Conservation (phyloP, 805 yeast species). For the Candida boleticola region DNA sequence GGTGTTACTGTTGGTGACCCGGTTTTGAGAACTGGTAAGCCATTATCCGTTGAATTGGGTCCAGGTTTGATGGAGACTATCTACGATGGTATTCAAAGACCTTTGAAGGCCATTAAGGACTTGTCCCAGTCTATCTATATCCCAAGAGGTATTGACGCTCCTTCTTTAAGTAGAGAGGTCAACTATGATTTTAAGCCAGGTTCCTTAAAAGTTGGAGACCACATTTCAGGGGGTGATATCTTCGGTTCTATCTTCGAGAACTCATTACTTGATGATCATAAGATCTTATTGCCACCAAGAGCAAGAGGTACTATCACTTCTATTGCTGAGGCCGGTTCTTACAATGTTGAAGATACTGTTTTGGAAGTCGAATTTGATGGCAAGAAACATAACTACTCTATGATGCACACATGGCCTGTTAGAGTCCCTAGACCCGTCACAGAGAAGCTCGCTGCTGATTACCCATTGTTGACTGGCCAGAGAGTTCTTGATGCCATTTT, state of each 20-base stretch:
- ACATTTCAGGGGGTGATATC: conserved; percentile 97
- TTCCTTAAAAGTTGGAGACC: conserved; percentile 84
- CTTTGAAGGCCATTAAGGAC: conserved; percentile 89
- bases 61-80: conserved; percentile 99
- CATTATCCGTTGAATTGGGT: conserved; percentile 97
- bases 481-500: conserved; percentile 96
- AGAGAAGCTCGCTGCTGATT: conserved; percentile 87
- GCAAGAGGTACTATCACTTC: conserved; percentile 96
- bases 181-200: conserved; percentile 88
- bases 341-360: conserved; percentile 84
- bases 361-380: conserved; percentile 96
- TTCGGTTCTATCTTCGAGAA: conserved; percentile 93
- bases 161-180: conserved; percentile 81
- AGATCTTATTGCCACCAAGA: conserved; percentile 94
- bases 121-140: conserved; percentile 88
- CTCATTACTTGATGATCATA: conserved; percentile 88
- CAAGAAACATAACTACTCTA: conserved; percentile 70
- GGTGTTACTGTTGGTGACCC: conserved; percentile 99
- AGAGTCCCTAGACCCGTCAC: conserved; percentile 99
- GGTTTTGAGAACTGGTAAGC: conserved; percentile 96
- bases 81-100: conserved; percentile 99
- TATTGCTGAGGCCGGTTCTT: conserved; percentile 87
- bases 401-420: conserved; percentile 99
- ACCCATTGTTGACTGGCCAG: conserved; percentile 96
- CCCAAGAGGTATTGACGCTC: conserved; percentile 98